Evolutionary conservation across 495 filamentous ascomycete genomes (phyloP), one percentile per base, ranked within the genome.

Genomic region (Daldinia childiae): DNA sequence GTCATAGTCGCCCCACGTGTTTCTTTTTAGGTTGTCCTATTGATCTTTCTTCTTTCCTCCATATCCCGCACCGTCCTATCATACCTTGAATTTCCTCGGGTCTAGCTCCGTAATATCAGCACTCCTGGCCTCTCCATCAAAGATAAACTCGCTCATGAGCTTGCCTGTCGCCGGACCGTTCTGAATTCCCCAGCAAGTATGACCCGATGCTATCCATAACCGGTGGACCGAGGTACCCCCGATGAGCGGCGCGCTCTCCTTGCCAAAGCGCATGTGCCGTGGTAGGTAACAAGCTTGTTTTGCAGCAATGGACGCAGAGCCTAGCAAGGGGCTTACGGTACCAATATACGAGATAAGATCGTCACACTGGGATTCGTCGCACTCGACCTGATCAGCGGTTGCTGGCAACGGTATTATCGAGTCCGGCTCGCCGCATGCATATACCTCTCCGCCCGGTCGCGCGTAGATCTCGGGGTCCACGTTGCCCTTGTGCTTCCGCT

Each of bases 101-200:
- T 95, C 90, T 69, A 95, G 78, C 29, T 85, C 86, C 17, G 80
- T 84, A 51, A 95, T 87, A 68, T 90, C 89, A 14, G 92, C 93
- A 64, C 92, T 95, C 76, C 81, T 91, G 4, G 91, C 88, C 68
- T 86, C 84, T 8, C 93, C 93, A 62, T 96, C 93, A 74, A 94
- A 91, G 4, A 96, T 82, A 79, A 95, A 87, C 76, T 95, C 93
- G 64, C 91, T 92, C 82, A 99, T 91, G 38, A 97, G 79, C 83
- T 91, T 93, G 4, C 95, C 95, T 19, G 94, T 98, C 6, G 88
- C 96, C 4, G 94, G 93, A 3, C 89, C 93, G 84, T 99, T 99
- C 79, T 98, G 95, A 57, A 99, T 97, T 15, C 95, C 95, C 95
- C 95, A 98, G 79, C 95, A 98, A 3, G 93, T 97, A 81, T 99